Evolutionary conservation across 495 filamentous ascomycete genomes (phyloP).

Genomic region (Podospora fimiseda): DNA sequence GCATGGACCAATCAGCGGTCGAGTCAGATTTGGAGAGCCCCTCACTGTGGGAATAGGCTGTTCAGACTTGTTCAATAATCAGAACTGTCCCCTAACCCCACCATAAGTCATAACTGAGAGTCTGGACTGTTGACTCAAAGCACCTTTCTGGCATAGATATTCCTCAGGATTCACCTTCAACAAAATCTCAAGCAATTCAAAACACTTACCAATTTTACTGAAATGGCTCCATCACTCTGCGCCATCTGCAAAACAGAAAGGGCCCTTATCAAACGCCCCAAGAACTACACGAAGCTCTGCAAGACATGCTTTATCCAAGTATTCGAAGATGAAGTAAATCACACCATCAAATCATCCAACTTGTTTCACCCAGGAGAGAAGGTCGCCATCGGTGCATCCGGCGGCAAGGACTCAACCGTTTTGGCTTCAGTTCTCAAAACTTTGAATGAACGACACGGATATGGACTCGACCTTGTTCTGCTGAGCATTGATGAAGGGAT

Average conservation of each 20-base stretch:
- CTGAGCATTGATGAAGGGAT: constrained; percentile 96
- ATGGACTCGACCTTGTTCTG: constrained; percentile 78
- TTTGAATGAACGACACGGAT: constrained; percentile 80
- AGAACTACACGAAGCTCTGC: constrained; percentile 89
- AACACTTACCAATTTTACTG: background rate
- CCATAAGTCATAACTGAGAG: background rate
- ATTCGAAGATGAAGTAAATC: constrained; percentile 91
- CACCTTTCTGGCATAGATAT: background rate
- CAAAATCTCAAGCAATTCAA: too few species aligned
- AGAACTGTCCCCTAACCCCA: background rate
- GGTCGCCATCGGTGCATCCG: constrained; percentile 91
- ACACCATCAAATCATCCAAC: constrained; percentile 71
- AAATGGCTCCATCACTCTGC: constrained; percentile 55
- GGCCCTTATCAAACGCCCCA: constrained; percentile 86
- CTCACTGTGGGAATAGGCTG: background rate
- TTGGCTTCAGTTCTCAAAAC: constrained; percentile 92
- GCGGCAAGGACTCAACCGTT: constrained; percentile 96
- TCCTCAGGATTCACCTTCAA: too few species aligned
- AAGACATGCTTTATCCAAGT: constrained; percentile 75
- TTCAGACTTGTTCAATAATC: background rate
- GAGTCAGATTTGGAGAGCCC: too few species aligned
- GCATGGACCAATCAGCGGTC: background rate
- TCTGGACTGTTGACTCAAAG: constrained; percentile 1
- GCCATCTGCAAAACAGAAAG: constrained; percentile 66
- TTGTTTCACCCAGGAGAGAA: constrained; percentile 82